These are phyloP conservation scores for Corrigiola litoralis DNA, from an alignment of 179 eudicot genomes.

Conservation along the genomic window DNA sequence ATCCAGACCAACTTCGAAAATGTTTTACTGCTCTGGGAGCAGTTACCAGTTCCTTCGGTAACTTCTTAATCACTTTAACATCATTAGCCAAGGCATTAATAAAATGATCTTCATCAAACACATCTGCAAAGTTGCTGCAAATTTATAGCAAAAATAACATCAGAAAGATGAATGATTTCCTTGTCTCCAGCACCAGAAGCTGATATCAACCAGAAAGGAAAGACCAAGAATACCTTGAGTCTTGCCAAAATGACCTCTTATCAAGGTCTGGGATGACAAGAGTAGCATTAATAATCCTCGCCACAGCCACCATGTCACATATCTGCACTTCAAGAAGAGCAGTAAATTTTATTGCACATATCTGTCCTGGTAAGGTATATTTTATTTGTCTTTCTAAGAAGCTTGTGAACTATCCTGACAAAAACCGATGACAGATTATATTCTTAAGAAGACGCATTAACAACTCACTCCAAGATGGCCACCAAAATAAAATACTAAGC, in stretches of 20 bases:
- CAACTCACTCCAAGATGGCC: no score
- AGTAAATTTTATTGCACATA: background rate
- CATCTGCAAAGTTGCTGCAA: conserved; percentile 90
- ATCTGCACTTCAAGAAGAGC: conserved; percentile 48
- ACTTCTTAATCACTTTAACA: conserved; percentile 56
- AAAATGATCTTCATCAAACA: conserved; percentile 84
- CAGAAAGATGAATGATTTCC: background rate
- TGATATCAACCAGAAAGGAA: background rate
- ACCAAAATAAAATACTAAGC: no score
- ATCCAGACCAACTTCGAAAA: conserved; percentile 91
- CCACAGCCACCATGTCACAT: conserved; percentile 99
- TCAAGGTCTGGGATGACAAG: conserved; percentile 95
- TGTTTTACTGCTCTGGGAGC: conserved; percentile 79
- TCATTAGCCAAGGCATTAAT: conserved; percentile 74
- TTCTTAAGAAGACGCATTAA: background rate
- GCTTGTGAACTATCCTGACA: background rate
- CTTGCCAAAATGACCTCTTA: conserved; percentile 95
- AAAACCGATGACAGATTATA: background rate
- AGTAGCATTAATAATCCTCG: conserved; percentile 85
- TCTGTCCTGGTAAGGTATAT: background rate
- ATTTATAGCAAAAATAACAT: conserved; percentile 8
- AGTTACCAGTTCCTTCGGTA: conserved; percentile 55
- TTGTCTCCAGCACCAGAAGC: conserved; percentile 8
- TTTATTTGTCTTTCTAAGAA: background rate
- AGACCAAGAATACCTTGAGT: conserved; percentile 55